Conservation (phyloP, 2,329 filamentous ascomycete genomes). For the Penicillium corylophilum region DNA sequence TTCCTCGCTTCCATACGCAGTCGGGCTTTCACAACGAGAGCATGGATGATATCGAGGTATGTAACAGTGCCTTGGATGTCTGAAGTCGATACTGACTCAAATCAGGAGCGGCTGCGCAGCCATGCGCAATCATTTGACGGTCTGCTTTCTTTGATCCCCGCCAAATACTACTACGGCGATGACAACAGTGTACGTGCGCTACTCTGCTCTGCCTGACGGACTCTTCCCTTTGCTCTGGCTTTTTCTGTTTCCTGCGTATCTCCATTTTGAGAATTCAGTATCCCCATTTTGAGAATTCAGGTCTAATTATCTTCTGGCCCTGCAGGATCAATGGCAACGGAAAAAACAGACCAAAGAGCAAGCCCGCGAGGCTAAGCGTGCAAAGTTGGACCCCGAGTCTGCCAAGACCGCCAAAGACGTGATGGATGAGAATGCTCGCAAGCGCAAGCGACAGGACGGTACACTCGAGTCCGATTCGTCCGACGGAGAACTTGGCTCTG, state of each 20-base stretch:
- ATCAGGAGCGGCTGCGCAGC: slow-evolving; percentile 50
- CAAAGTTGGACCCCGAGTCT: slow-evolving; percentile 88
- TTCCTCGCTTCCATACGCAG: slow-evolving; percentile 3
- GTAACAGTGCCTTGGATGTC: slow-evolving; percentile 13
- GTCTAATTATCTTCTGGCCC: slow-evolving; percentile 15
- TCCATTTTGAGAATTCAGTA: slow-evolving; percentile 6
- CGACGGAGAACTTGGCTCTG: slow-evolving; percentile 44
- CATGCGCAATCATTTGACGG: slow-evolving; percentile 78
- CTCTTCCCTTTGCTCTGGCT: slow-evolving; percentile 8
- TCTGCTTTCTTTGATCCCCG: slow-evolving; percentile 81
- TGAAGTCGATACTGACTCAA: slow-evolving; percentile 17
- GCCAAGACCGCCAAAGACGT: slow-evolving; percentile 90
- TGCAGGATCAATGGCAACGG: slow-evolving; percentile 85
- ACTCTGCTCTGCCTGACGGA: slow-evolving; percentile 4
- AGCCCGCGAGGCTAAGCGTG: slow-evolving; percentile 75
- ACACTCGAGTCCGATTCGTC: slow-evolving; percentile 50
- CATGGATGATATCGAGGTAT: slow-evolving; percentile 44
- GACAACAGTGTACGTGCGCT: slow-evolving; percentile 70
- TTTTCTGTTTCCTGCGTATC: slow-evolving; percentile 9
- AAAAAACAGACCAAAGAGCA: slow-evolving; percentile 96
- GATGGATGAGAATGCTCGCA: slow-evolving; percentile 78
- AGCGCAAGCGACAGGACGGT: slow-evolving; percentile 73
- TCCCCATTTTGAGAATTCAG: slow-evolving; percentile 7
- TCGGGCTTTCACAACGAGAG: slow-evolving; percentile 15
- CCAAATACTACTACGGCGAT: slow-evolving; percentile 86